phyloP scores from a whole-genome alignment of 2,329 filamentous ascomycete species.

The Gremmenia infestans region DNA sequence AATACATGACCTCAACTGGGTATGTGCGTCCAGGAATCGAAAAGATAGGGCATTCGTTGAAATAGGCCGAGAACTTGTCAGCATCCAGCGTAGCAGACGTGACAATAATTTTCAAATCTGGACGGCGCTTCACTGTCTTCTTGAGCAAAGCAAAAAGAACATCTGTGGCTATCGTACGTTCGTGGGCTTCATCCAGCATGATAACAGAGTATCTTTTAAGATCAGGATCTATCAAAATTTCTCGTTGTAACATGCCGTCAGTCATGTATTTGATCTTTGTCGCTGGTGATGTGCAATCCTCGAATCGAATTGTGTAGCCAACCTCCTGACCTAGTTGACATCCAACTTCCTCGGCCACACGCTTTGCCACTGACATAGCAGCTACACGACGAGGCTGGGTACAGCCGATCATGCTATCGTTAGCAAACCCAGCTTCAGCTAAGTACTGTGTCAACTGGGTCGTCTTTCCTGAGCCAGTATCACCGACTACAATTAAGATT shows the following conservation, averaged over 20 bases:
- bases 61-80: constrained; percentile 95
- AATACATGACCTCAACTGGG: constrained; percentile 95
- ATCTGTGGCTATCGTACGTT: constrained; percentile 92
- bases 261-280: constrained; percentile 99
- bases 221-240: constrained; percentile 88
- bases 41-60: constrained; percentile 93
- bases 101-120: constrained; percentile 90
- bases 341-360: constrained; percentile 93
- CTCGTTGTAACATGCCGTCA: constrained; percentile 94
- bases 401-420: constrained; percentile 86
- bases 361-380: constrained; percentile 95
- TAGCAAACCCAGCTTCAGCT: constrained; percentile 84
- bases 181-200: constrained; percentile 97
- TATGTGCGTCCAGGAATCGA: constrained; percentile 93
- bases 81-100: constrained; percentile 95
- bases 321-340: constrained; percentile 88
- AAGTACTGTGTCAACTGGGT: constrained; percentile 95
- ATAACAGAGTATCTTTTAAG: constrained; percentile 89
- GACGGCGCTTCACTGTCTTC: constrained; percentile 79
- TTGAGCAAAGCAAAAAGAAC: constrained; percentile 92
- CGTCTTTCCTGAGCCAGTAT: constrained; percentile 96
- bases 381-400: constrained; percentile 96
- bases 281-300: constrained; percentile 81
- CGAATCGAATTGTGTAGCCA: constrained; percentile 95
- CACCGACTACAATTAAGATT: constrained; percentile 90